phyloP scores from a whole-genome alignment of 2,329 filamentous ascomycete species.

The Xylariaceae sp. region DNA sequence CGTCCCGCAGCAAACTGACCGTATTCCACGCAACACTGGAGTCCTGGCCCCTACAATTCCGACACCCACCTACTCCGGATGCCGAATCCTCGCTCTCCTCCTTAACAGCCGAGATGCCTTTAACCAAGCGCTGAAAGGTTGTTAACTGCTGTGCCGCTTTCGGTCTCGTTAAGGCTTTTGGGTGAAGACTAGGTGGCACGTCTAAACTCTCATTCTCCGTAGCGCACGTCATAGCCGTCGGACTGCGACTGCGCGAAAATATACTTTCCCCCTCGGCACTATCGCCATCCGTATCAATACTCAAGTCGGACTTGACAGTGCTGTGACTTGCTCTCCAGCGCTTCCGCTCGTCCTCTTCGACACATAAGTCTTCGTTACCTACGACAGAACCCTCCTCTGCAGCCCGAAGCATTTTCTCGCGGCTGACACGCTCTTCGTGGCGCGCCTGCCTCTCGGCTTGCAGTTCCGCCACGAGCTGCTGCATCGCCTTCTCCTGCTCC shows the following conservation, averaged over 20 bases:
- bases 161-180: too few species aligned
- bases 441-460: conserved; percentile 57
- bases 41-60: conserved; percentile 65
- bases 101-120: conserved; percentile 51
- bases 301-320: conserved; percentile 51
- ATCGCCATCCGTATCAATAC: conserved; percentile 62
- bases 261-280: conserved; percentile 58
- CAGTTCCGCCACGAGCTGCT: conserved; percentile 57
- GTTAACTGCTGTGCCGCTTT: conserved; percentile 47
- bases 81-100: conserved; percentile 36
- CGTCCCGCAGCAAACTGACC: conserved; percentile 65
- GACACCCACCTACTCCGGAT: conserved; percentile 48
- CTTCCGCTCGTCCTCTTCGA: conserved; percentile 56
- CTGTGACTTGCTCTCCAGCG: conserved; percentile 53
- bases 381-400: conserved; percentile 48
- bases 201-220: conserved; percentile 36
- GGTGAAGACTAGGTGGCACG: conserved; percentile 20
- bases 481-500: conserved; percentile 61
- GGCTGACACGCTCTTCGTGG: conserved; percentile 46
- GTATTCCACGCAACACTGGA: conserved; percentile 70
- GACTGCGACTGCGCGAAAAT: conserved; percentile 67
- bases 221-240: conserved; percentile 53
- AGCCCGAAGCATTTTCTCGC: conserved; percentile 36
- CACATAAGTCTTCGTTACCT: conserved; percentile 59
- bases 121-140: conserved; percentile 57